Base-by-base conservation (phyloP, 2,329 filamentous ascomycete species). In the Curvularia hawaiiensis region DNA sequence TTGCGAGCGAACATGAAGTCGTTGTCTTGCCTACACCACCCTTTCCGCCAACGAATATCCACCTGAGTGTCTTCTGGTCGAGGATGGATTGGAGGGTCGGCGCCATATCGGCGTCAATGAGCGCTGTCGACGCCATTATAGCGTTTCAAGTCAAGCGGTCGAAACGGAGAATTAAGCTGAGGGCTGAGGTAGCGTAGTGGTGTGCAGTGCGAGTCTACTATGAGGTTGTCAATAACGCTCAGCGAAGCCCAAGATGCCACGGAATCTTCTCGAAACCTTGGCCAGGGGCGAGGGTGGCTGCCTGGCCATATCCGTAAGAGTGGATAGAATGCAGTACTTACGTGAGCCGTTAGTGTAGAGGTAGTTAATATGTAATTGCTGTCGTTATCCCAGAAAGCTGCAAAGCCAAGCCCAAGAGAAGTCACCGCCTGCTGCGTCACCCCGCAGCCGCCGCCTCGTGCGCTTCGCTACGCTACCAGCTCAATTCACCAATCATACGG, bases 1-100 rank as follows among this genome's bases (percentile, higher is more conserved):
- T 98, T 63, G 95, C 95, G 64, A 99, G 90, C 10, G 94, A 97
- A 81, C 95, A 99, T 8, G 94, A 98, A 16, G 95, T 99, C n/a
- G 95, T 99, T 28, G 95, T 99, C 84, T 99, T 99, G 77, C 95
- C 95, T 45, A 99, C 95, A 76, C 95, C 95, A 73, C 95, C 95
- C 81, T 99, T 99, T 66, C 95, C 95, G 72, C 95, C 95, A 59
- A 99, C 95, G 73, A 99, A 99, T 79, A 99, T 96, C 95, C 95
- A 99, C 76, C 95, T 91, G 54, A 99, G 88, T 33, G 91, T 89
- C 79, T 92, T 92, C 79, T 99, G 95, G 82, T 96, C 92, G 71
- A 99, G 87, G 74, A 99, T 92, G 64, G 91, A 90, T 81, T 97
- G 91, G 72, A 99, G 90, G 51, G 91, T 92, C 47, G 95, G 93